A percentile compares a stretch with the other conserved stretches of the same genome.
phyloP scores from a whole-genome alignment of 2,329 filamentous ascomycete species.

The Ascochyta rabiei region DNA sequence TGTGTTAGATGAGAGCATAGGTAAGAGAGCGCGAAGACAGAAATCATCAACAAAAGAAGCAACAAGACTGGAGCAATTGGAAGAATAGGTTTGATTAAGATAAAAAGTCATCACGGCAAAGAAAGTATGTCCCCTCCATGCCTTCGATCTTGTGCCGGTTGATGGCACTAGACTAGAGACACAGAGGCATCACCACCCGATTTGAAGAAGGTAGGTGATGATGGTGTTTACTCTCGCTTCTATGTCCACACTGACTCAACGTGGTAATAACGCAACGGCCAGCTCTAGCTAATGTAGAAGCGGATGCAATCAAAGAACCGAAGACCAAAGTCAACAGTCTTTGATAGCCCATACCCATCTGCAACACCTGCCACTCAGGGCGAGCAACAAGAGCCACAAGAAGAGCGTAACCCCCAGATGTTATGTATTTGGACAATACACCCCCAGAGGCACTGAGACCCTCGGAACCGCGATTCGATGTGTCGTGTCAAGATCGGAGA shows the following conservation, averaged over 20 bases:
- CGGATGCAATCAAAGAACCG: constrained; percentile 21
- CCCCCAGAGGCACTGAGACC: constrained; percentile 10
- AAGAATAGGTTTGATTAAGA: background rate
- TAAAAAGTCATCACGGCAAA: constrained; percentile 6
- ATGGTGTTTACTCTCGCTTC: constrained; percentile 46
- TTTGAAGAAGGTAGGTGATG: constrained; percentile 31
- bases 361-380: constrained; percentile 5
- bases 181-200: constrained; percentile 38
- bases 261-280: constrained; percentile 44
- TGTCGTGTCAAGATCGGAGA: constrained; percentile 2
- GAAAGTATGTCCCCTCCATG: constrained; percentile 36
- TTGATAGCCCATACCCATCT: constrained; percentile 9
- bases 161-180: constrained; percentile 29
- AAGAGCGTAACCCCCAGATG: constrained; percentile 16
- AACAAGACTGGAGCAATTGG: background rate
- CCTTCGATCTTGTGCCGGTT: constrained; percentile 34
- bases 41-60: background rate
- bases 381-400: constrained; percentile 12
- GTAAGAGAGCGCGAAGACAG: background rate
- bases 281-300: constrained; percentile 53
- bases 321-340: constrained; percentile 4
- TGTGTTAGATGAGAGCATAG: too few species aligned
- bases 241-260: constrained; percentile 52
- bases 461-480: constrained; percentile 2
- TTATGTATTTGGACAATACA: constrained; percentile 2